A percentile compares a stretch with the other conserved stretches of the same genome.
Conservation (phyloP, 2,329 filamentous ascomycete genomes). For the Stemphylium lycopersici region DNA sequence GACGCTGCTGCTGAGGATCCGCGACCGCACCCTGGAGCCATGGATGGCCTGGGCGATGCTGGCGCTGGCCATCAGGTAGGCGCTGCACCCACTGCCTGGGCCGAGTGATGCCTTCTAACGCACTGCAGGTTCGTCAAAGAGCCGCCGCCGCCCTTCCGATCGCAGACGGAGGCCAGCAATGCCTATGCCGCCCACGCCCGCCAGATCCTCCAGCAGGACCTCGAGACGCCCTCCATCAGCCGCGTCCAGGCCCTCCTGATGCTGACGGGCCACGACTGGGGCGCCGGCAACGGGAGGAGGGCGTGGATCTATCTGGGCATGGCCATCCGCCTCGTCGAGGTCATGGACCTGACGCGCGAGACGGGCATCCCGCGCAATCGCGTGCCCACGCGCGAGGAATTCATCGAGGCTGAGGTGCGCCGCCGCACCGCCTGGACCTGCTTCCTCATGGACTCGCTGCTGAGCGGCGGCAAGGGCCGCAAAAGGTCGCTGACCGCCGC, state of each 20-base stretch:
- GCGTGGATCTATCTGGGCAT: constrained; percentile 53
- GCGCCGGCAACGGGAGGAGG: constrained; percentile 51
- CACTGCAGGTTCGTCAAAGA: constrained; percentile 45
- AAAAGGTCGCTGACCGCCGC: constrained; percentile 42
- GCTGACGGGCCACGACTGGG: constrained; percentile 55
- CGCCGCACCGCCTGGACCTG: constrained; percentile 51
- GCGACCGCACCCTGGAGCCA: constrained; percentile 46
- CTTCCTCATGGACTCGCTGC: constrained; percentile 52
- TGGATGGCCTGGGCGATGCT: constrained; percentile 53
- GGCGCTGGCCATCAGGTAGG: constrained; percentile 48
- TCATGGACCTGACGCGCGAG: constrained; percentile 50
- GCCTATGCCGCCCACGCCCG: constrained; percentile 50
- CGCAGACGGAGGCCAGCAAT: constrained; percentile 50
- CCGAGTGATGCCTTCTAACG: too few relatives aligned
- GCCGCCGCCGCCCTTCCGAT: constrained; percentile 43
- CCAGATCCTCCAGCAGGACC: constrained; percentile 49
- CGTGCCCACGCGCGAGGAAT: constrained; percentile 46
- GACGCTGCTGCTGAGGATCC: constrained; percentile 47
- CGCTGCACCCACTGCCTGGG: too few relatives aligned
- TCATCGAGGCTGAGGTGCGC: constrained; percentile 50
- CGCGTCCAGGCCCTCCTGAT: constrained; percentile 51
- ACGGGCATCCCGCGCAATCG: constrained; percentile 38
- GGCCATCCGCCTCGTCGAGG: constrained; percentile 50
- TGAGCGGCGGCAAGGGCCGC: constrained; percentile 50
- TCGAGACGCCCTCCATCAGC: constrained; percentile 49